A percentile compares a stretch with the other conserved stretches of the same genome.
Evolutionary conservation across 2,329 filamentous ascomycete genomes (phyloP).

Genomic region (Coniochaeta prunicola): DNA sequence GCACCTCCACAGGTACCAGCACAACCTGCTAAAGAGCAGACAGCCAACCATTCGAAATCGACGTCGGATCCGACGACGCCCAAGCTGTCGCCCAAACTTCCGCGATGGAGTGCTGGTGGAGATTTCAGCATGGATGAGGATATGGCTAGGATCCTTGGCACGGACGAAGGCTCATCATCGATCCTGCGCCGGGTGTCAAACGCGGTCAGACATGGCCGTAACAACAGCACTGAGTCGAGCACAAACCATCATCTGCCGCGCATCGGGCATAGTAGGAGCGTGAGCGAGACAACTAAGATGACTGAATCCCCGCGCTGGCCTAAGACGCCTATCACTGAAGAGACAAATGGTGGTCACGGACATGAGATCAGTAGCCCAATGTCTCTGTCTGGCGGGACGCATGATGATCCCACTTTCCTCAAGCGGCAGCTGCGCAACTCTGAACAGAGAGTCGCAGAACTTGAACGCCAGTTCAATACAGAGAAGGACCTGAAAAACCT

Average conservation of each 20-base stretch:
- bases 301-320: slow-evolving; percentile 63
- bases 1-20: slow-evolving; percentile 46
- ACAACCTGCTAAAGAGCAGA: slow-evolving; percentile 21
- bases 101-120: slow-evolving; percentile 69
- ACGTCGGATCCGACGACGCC: slow-evolving; percentile 29
- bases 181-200: slow-evolving; percentile 87
- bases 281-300: slow-evolving; percentile 59
- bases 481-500: slow-evolving; percentile 65
- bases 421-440: slow-evolving; percentile 73
- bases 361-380: slow-evolving; percentile 68
- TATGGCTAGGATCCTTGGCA: slow-evolving; percentile 79
- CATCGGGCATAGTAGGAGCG: slow-evolving; percentile 50
- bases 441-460: slow-evolving; percentile 77
- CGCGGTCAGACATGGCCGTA: slow-evolving; percentile 86
- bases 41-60: slow-evolving; percentile 27
- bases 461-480: slow-evolving; percentile 68
- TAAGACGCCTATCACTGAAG: slow-evolving; percentile 56
- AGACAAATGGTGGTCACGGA: slow-evolving; percentile 36
- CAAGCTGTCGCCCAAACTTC: slow-evolving; percentile 59
- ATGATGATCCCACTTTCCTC: slow-evolving; percentile 57
- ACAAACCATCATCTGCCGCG: slow-evolving; percentile 27
- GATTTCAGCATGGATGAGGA: slow-evolving; percentile 96
- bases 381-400: slow-evolving; percentile 47
- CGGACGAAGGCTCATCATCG: slow-evolving; percentile 69
- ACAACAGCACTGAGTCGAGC: slow-evolving; percentile 64